Base-by-base conservation (phyloP, 202 grass and related monocot species). In the Zizania palustris region DNA sequence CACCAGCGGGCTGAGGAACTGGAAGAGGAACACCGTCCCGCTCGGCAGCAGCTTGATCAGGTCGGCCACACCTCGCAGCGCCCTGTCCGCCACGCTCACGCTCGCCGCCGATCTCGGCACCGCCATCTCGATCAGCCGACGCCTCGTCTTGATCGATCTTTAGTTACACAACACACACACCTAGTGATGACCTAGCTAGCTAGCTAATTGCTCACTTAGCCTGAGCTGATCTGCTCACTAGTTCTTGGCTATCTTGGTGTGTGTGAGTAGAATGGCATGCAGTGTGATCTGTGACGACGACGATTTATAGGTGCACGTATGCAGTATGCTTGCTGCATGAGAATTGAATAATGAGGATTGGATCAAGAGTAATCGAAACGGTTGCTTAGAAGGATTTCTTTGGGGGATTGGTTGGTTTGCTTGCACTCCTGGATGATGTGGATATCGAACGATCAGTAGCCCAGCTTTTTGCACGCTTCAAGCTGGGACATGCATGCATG, bases 11-110 rank as follows among this genome's bases (percentile, higher is more conserved):
- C 39, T 74, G 6, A 96, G 80, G 89, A 96, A 96, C 86, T 89
- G 80, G 81, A 89, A 92, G 11, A 91, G 9, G 65, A 96, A 96
- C 34, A 96, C 89, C n/a, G 92, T 96, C 6, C 92, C 92, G 79
- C 86, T 96, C 0, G 89, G 92, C 0, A 96, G 92, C 0, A 96
- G 84, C 86, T 96, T 96, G 84, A 96, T 92, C 1, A 96, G 89
- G 74, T 96, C 87, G 22, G 84, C 71, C 20, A 96, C 15, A 11
- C 88, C 77, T 13, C 83, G 69, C 37, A 96, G 85, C 70, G 88
- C 82, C 19, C 81, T 62, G 55, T 86, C 87, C 15, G 87, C 77
- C 63, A 93, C 6, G 63, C 61, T 69, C 70, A 80, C 3, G 71
- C 20, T 70, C 46, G 57, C 36, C 58, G 61, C 0, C 33, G 61